These are phyloP conservation scores for Candolleomyces aberdarensis DNA, from an alignment of 768 basidiomycete species.

Conservation along the genomic window DNA sequence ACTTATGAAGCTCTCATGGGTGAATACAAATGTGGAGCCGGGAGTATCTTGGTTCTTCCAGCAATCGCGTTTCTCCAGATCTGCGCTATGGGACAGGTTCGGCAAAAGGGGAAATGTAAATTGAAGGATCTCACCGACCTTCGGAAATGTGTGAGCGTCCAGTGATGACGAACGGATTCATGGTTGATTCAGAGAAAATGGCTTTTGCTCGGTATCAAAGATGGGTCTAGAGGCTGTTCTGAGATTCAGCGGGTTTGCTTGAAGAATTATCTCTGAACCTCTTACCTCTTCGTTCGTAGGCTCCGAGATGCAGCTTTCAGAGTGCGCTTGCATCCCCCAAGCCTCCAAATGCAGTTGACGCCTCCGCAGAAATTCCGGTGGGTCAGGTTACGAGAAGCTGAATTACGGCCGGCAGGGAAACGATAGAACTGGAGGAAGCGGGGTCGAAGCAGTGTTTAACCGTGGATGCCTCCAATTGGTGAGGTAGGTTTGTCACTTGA, in stretches of 20 bases:
- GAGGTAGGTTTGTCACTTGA: not conserved
- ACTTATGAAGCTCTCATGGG: not conserved
- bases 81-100: not conserved
- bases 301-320: no score
- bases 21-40: not conserved
- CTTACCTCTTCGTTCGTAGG: no score
- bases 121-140: not conserved
- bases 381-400: not conserved
- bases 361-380: not conserved
- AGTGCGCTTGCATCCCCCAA: not conserved
- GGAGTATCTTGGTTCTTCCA: not conserved
- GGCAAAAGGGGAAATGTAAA: not conserved
- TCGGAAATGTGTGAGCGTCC: no score
- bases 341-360: not conserved
- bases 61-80: not conserved
- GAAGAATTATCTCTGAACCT: no score
- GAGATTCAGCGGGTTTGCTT: no score
- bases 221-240: no score
- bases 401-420: not conserved
- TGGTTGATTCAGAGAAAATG: no score
- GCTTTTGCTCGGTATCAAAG: no score
- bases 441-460: slow-evolving; percentile 1
- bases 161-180: no score
- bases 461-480: not conserved
- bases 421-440: slow-evolving; percentile 1